Percentiles rank a stretch among this genome's conserved stretches.
phyloP scores from a whole-genome alignment of 768 basidiomycete species.

The Russula griseocarnosa region DNA sequence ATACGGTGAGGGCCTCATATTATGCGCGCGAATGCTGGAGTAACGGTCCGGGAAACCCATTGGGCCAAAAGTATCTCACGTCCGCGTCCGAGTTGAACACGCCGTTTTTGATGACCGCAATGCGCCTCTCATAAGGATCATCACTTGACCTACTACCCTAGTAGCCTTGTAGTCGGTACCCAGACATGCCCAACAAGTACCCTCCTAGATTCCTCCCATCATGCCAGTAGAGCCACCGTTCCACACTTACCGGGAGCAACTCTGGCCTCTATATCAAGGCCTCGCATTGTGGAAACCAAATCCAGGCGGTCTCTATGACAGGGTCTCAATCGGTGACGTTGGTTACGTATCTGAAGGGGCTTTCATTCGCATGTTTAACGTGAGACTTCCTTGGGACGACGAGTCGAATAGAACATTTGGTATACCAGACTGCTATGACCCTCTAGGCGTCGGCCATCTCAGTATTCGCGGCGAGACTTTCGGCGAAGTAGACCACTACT shows the following conservation, averaged over 20 bases:
- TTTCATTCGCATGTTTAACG: constrained; percentile 27
- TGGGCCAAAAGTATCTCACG: no score
- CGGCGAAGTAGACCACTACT: not conserved
- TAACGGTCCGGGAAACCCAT: no score
- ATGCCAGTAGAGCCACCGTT: not conserved
- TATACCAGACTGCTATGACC: not conserved
- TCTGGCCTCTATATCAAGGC: constrained; percentile 11
- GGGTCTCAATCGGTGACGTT: constrained; percentile 25
- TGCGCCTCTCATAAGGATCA: no score
- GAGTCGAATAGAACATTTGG: not conserved
- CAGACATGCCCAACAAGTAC: no score
- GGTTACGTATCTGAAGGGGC: constrained; percentile 23
- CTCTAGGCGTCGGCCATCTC: not conserved
- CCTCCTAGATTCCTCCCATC: not conserved
- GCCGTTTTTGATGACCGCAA: no score
- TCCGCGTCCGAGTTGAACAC: no score
- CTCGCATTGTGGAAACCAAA: constrained; percentile 25
- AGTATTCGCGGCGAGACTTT: not conserved
- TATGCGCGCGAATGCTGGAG: no score
- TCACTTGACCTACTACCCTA: no score
- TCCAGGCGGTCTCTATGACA: constrained; percentile 17
- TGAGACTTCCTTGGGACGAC: not conserved
- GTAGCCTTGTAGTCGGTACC: no score
- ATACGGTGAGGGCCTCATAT: no score
- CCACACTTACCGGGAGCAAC: constrained; percentile 20